These are phyloP conservation scores for Xerocomus minutiporus DNA, from an alignment of 1,284 basidiomycete species.

Conservation along the genomic window DNA sequence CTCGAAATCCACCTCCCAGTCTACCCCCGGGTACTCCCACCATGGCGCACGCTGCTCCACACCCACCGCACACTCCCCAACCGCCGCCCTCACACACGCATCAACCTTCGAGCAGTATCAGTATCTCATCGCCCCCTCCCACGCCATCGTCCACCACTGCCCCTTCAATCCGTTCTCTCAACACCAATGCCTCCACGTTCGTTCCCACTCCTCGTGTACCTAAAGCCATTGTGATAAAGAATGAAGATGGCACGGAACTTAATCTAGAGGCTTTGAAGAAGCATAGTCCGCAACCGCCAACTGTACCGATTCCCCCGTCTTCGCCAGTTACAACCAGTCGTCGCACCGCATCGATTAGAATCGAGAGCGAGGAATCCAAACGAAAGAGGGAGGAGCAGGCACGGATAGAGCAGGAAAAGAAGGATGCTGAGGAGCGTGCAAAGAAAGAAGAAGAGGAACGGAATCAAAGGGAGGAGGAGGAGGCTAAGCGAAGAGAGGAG, in stretches of 20 bases:
- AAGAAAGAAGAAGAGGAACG: slow-evolving; percentile 34
- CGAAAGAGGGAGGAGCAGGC: slow-evolving; percentile 51
- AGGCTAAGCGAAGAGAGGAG: slow-evolving; percentile 33
- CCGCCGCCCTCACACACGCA: slow-evolving; percentile 49
- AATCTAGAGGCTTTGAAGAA: slow-evolving; percentile 52
- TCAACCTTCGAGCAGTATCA: slow-evolving; percentile 44
- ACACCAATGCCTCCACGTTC: slow-evolving; percentile 59
- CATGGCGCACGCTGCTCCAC: slow-evolving; percentile 50
- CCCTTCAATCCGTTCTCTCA: slow-evolving; percentile 44
- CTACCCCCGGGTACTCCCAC: slow-evolving; percentile 65
- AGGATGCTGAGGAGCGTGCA: slow-evolving; percentile 34
- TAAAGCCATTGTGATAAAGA: slow-evolving; percentile 38
- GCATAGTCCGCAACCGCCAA: slow-evolving; percentile 38
- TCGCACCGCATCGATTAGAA: slow-evolving; percentile 39
- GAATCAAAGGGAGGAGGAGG: slow-evolving; percentile 37
- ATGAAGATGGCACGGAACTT: slow-evolving; percentile 55
- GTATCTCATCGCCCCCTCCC: slow-evolving; percentile 62
- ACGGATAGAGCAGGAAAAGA: slow-evolving; percentile 40
- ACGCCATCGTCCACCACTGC: slow-evolving; percentile 53
- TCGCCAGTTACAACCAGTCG: slow-evolving; percentile 35
- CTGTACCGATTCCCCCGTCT: slow-evolving; percentile 42
- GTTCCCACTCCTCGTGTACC: slow-evolving; percentile 42
- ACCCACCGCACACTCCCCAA: slow-evolving; percentile 46
- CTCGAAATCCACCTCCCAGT: slow-evolving; percentile 51
- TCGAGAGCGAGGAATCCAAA: slow-evolving; percentile 57